phyloP scores from a whole-genome alignment of 306 rosid genomes.

The Prunus armeniaca region DNA sequence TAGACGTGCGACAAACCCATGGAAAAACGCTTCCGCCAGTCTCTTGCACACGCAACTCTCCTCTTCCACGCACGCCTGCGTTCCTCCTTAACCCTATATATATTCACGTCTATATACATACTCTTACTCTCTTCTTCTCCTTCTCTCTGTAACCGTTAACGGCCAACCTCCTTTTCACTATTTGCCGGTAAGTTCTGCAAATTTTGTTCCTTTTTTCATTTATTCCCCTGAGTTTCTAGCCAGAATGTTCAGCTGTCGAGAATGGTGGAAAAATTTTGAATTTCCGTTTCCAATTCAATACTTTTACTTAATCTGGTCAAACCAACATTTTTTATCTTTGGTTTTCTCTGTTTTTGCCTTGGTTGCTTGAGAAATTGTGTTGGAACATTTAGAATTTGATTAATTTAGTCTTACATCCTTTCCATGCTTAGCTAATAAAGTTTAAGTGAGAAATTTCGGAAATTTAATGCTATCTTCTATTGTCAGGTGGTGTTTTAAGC shows the following conservation, averaged over 20 bases:
- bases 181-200: slow-evolving; percentile 33
- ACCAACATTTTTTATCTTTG: not conserved
- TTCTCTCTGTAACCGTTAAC: not conserved
- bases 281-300: not conserved
- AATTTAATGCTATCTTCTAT: not conserved
- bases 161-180: not conserved
- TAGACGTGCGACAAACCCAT: slow-evolving; percentile 56
- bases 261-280: not conserved
- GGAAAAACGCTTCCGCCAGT: slow-evolving; percentile 53
- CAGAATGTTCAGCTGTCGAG: slow-evolving; percentile 1
- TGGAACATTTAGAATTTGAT: not conserved
- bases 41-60: slow-evolving; percentile 81
- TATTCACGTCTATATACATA: not conserved
- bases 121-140: not conserved
- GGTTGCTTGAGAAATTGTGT: not conserved
- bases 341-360: not conserved
- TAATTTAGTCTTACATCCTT: not conserved
- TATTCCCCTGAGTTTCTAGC: not conserved
- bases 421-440: not conserved
- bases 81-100: not conserved
- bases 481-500: slow-evolving; percentile 24
- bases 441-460: slow-evolving; percentile 2
- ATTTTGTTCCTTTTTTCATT: not conserved
- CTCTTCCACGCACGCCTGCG: slow-evolving; percentile 36
- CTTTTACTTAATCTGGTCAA: not conserved